A percentile compares a stretch with the other conserved stretches of the same genome.
Evolutionary conservation across 495 filamentous ascomycete genomes (phyloP).

Genomic region (Eremomyces bilateralis): DNA sequence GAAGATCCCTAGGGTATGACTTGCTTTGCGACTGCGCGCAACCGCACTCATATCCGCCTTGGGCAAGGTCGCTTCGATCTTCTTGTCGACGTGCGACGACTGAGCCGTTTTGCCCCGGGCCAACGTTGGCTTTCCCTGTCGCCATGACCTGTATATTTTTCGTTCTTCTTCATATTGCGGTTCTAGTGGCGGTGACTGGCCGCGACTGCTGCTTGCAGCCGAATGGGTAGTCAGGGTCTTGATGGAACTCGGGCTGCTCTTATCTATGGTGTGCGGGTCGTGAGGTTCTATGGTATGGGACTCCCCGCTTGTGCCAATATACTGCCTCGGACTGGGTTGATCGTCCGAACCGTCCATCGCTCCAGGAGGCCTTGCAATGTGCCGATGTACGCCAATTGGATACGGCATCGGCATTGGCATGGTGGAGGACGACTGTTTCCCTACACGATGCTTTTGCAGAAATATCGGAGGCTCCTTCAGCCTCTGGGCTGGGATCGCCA

Average conservation of each 20-base stretch:
- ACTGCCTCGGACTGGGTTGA: background rate
- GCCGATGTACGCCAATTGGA: no score
- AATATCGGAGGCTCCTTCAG: conserved; percentile 7
- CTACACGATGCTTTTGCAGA: conserved; percentile 3
- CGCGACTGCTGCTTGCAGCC: background rate
- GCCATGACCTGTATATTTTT: conserved; percentile 19
- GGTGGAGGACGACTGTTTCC: background rate
- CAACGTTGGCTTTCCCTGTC: conserved; percentile 14
- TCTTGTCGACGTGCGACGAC: conserved; percentile 46
- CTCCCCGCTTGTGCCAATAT: background rate
- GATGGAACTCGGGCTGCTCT: background rate
- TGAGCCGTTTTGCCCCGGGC: background rate
- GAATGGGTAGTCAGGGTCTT: conserved; percentile 1
- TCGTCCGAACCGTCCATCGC: no score
- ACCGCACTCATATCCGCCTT: conserved; percentile 37
- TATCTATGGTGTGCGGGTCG: no score
- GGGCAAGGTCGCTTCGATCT: conserved; percentile 59
- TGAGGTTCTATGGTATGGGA: no score
- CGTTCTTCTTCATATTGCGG: conserved; percentile 8
- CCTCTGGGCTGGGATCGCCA: background rate
- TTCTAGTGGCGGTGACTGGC: background rate
- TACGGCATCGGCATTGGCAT: no score
- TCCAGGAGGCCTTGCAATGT: no score
- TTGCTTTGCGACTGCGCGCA: conserved; percentile 81
- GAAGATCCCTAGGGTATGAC: conserved; percentile 79